These are phyloP conservation scores for Begonia masoniana DNA, from an alignment of 306 rosid genomes.

Conservation along the genomic window DNA sequence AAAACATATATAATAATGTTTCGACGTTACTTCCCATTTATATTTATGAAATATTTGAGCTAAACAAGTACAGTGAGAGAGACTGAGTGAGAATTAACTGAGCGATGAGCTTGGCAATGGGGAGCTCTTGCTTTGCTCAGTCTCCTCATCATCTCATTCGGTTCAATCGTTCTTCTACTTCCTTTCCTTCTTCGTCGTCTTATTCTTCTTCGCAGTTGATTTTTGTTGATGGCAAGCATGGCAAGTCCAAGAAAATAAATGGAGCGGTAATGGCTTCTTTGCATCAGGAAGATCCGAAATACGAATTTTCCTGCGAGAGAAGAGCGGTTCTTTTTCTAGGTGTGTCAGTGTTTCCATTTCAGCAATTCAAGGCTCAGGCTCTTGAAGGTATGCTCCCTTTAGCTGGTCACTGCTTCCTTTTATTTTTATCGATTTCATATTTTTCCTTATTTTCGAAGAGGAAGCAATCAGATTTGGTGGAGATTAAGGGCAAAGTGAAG, in stretches of 20 bases:
- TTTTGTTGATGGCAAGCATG: slow-evolving; percentile 10
- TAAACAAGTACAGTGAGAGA: no score
- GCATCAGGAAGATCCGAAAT: slow-evolving; percentile 17
- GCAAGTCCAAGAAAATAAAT: slow-evolving; percentile 15
- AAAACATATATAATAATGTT: no score
- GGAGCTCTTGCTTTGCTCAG: slow-evolving; percentile 31
- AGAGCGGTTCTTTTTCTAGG: slow-evolving; percentile 54
- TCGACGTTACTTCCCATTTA: no score
- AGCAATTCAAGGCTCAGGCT: slow-evolving; percentile 49
- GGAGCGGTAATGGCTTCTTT: slow-evolving; percentile 19
- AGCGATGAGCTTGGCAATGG: slow-evolving; percentile 14
- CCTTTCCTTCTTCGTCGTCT: no score
- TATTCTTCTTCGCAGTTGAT: slow-evolving; percentile 10
- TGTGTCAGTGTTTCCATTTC: slow-evolving; percentile 49
- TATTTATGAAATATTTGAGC: no score
- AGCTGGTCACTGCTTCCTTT: no score
- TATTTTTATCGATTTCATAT: slow-evolving; percentile 17
- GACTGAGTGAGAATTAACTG: no score
- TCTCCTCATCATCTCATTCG: slow-evolving; percentile 21
- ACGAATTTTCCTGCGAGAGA: slow-evolving; percentile 18
- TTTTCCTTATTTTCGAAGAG: neutral
- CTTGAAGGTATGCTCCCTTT: slow-evolving; percentile 21
- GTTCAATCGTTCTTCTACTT: slow-evolving; percentile 17
- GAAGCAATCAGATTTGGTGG: neutral
- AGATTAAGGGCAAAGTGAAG: neutral